Percentiles rank a stretch among this genome's conserved stretches.
phyloP scores from a whole-genome alignment of 75 land plant genomes.

The Azolla pinnata region DNA sequence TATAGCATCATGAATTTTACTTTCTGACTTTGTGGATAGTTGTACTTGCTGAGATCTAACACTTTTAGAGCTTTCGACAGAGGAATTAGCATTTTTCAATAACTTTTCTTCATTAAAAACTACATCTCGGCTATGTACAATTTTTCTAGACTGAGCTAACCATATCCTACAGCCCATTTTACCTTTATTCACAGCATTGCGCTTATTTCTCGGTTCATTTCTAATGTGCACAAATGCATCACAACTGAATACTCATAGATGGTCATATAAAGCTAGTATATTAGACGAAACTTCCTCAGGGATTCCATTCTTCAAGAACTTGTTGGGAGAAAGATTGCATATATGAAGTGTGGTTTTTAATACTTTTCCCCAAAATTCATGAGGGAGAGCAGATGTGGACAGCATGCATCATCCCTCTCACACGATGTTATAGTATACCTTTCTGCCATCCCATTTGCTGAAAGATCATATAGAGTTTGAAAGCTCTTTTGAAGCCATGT shows the following conservation, averaged over 20 bases:
- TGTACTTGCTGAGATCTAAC: no score
- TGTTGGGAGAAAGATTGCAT: background rate
- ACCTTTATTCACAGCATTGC: background rate
- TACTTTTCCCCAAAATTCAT: no score
- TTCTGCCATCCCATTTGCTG: conserved; percentile 2
- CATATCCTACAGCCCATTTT: conserved; percentile 4
- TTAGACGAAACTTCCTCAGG: background rate
- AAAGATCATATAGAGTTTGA: background rate
- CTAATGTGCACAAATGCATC: background rate
- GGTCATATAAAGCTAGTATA: background rate
- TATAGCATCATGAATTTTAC: no score
- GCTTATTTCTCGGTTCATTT: background rate
- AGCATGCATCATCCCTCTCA: background rate
- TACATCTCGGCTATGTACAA: no score
- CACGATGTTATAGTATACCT: background rate
- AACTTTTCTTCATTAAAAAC: no score
- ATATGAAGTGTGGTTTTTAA: background rate
- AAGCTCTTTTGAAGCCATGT: background rate
- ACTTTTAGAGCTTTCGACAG: no score
- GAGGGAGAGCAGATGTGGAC: no score
- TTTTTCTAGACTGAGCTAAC: conserved; percentile 2
- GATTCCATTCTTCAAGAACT: background rate
- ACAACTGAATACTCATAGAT: conserved; percentile 12
- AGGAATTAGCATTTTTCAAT: no score
- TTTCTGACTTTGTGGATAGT: no score